Evolutionary conservation across 805 yeast genomes (phyloP).

Genomic region (Scheffersomyces spartinae): DNA sequence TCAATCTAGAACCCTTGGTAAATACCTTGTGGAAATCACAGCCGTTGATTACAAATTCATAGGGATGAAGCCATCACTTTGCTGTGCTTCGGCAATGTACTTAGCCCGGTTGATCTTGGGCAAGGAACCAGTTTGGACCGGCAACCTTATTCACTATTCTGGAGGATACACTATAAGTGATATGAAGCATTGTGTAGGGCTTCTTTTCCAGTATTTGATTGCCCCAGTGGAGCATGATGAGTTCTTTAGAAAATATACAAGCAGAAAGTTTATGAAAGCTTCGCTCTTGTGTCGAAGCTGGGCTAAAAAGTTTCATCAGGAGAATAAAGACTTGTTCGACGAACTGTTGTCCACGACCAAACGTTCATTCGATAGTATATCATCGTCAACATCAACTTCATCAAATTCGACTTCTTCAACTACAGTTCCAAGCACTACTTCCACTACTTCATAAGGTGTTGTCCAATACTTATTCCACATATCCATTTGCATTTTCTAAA

Average conservation of each 20-base stretch:
- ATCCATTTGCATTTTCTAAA: too few relatives aligned
- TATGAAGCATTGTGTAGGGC: constrained; percentile 57
- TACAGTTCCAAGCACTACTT: too few relatives aligned
- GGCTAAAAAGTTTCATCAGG: constrained; percentile 68
- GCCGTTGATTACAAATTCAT: constrained; percentile 67
- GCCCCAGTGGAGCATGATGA: constrained; percentile 85
- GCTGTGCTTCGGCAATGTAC: constrained; percentile 85
- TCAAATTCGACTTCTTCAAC: too few relatives aligned
- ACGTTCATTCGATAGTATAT: too few relatives aligned
- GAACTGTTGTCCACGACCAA: too few relatives aligned
- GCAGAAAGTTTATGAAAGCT: constrained; percentile 80
- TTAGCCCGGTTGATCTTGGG: constrained; percentile 66
- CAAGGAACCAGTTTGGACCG: constrained; percentile 63
- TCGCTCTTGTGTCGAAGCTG: constrained; percentile 71
- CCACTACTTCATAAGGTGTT: too few relatives aligned
- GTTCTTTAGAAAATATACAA: constrained; percentile 86
- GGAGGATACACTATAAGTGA: constrained; percentile 79
- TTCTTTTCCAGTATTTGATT: constrained; percentile 65
- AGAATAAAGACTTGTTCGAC: too few relatives aligned
- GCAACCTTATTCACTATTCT: constrained; percentile 78
- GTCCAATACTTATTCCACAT: too few relatives aligned
- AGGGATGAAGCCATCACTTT: constrained; percentile 60
- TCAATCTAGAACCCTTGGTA: constrained; percentile 74
- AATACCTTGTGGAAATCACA: constrained; percentile 70
- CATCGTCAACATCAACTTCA: too few relatives aligned